Conservation (phyloP, 2,329 filamentous ascomycete genomes). For the Arthrobotrys musiformis region DNA sequence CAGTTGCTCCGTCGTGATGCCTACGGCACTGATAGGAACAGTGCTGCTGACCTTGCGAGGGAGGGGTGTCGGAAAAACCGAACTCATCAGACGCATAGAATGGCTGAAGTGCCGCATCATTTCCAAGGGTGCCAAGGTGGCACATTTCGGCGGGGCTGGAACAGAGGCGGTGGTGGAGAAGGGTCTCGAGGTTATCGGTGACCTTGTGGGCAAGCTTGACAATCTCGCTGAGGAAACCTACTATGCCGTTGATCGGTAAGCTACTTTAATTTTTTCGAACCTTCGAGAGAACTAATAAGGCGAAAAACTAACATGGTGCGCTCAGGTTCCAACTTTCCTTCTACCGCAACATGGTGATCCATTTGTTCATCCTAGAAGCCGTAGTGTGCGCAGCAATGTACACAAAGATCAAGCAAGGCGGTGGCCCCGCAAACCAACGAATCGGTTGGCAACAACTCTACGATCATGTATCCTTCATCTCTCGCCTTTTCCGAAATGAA, state of each 20-base stretch:
- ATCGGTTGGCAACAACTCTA: slow-evolving; percentile 79
- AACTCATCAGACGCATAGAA: slow-evolving; percentile 85
- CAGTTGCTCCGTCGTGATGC: slow-evolving; percentile 95
- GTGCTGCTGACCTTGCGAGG: slow-evolving; percentile 90
- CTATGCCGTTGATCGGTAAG: slow-evolving; percentile 82
- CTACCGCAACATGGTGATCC: slow-evolving; percentile 99
- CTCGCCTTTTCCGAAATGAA: slow-evolving; percentile 91
- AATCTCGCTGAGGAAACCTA: slow-evolving; percentile 90
- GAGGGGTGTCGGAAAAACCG: slow-evolving; percentile 86
- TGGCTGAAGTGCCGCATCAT: slow-evolving; percentile 87
- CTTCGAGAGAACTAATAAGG: neutral
- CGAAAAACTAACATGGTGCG: slow-evolving; percentile 57
- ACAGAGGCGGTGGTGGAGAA: slow-evolving; percentile 86
- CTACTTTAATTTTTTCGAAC: slow-evolving; percentile 55
- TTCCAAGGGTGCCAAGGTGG: slow-evolving; percentile 82
- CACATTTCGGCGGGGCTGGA: slow-evolving; percentile 85
- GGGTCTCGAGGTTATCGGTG: slow-evolving; percentile 89
- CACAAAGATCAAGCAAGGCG: slow-evolving; percentile 86
- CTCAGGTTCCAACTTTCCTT: slow-evolving; percentile 87
- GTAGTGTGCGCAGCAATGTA: slow-evolving; percentile 92
- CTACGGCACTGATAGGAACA: slow-evolving; percentile 93
- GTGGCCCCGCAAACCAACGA: slow-evolving; percentile 81
- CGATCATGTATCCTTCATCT: slow-evolving; percentile 87
- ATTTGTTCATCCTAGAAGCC: slow-evolving; percentile 93
- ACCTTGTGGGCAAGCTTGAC: slow-evolving; percentile 82